A percentile compares a stretch with the other conserved stretches of the same genome.
Evolutionary conservation across 306 rosid genomes (phyloP).

Genomic region (Luffa acutangula): DNA sequence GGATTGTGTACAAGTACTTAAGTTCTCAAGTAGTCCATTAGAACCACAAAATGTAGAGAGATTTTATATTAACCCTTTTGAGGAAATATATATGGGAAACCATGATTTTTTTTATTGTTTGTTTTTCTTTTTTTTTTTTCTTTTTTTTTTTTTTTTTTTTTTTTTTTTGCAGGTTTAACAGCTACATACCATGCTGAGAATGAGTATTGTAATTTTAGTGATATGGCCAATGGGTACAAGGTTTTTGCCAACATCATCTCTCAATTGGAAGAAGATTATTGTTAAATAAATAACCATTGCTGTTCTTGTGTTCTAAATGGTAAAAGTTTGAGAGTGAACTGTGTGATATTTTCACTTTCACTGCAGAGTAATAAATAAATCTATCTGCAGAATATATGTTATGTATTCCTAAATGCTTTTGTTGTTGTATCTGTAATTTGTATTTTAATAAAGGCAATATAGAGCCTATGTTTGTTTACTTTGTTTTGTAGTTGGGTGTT

Average conservation of each 20-base stretch:
- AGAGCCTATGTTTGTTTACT: not conserved
- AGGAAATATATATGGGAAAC: too few species aligned
- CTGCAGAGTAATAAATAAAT: not conserved
- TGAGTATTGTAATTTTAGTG: conserved; percentile 71
- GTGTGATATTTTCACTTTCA: not conserved
- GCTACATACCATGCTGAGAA: conserved; percentile 79
- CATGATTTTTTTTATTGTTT: too few species aligned
- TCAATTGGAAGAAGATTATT: conserved; percentile 47
- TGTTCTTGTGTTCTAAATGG: not conserved
- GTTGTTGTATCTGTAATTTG: not conserved
- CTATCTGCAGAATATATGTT: not conserved
- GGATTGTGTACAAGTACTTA: too few species aligned
- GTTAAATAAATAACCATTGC: not conserved
- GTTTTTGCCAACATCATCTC: conserved; percentile 59
- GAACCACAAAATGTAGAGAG: too few species aligned
- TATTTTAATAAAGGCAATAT: not conserved
- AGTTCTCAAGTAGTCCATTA: too few species aligned
- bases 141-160: too few species aligned
- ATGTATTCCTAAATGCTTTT: not conserved
- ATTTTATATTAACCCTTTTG: too few species aligned
- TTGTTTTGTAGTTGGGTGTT: not conserved
- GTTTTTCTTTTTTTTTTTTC: too few species aligned
- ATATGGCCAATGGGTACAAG: conserved; percentile 70
- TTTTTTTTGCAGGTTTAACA: conserved; percentile 51
- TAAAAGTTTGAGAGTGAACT: not conserved